Conservation (phyloP, 2,329 filamentous ascomycete species). For the Colletotrichum liaoningense region DNA sequence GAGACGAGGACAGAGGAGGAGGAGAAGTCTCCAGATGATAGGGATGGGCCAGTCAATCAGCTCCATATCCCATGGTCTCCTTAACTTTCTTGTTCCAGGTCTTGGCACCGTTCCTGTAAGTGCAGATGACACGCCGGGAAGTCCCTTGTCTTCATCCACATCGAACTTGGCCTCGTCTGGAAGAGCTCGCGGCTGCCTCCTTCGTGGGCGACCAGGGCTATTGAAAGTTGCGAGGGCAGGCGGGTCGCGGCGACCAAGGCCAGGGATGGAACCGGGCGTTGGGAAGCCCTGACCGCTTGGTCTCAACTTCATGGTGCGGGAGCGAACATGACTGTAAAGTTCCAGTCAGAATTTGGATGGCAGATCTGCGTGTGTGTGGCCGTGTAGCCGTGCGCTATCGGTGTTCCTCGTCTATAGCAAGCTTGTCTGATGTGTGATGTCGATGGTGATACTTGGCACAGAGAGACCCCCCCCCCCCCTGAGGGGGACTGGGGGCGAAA, state of each 20-base stretch:
- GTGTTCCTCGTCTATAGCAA: constrained; percentile 3
- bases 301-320: constrained; percentile 20
- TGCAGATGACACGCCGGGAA: constrained; percentile 23
- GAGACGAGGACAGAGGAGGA: not conserved
- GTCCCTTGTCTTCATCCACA: constrained; percentile 3
- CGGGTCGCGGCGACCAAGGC: constrained; percentile 14
- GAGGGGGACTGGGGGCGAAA: not conserved
- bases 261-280: constrained; percentile 26
- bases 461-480: not conserved
- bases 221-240: not conserved
- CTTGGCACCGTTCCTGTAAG: constrained; percentile 24
- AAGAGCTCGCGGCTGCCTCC: not conserved
- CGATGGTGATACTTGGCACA: constrained; percentile 32
- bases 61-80: not conserved
- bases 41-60: not conserved
- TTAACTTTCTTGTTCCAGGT: not conserved
- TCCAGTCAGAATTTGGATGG: constrained; percentile 30
- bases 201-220: not conserved
- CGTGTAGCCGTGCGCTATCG: constrained; percentile 11
- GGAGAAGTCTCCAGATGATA: not conserved
- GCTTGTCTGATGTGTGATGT: constrained; percentile 21
- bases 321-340: not conserved
- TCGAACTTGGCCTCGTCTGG: constrained; percentile 15
- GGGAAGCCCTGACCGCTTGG: constrained; percentile 22
- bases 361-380: constrained; percentile 21